Percentiles rank a stretch among this genome's conserved stretches.
Conservation (phyloP, 139 green algal genomes). For the Haematococcus lacustris region DNA sequence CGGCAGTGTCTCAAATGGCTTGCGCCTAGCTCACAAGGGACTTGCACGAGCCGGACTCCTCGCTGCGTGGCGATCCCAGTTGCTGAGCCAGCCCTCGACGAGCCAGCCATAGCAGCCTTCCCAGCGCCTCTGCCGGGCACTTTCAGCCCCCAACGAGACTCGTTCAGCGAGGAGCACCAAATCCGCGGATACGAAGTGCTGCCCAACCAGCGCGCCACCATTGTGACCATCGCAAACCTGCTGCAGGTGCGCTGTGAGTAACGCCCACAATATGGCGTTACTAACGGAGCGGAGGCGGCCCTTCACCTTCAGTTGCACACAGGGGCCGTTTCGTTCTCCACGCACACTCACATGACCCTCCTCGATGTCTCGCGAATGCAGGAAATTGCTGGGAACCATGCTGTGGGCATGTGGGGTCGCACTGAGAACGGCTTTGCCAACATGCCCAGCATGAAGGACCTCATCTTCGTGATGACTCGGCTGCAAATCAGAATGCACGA, state of each 20-base stretch:
- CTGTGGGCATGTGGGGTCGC: conserved; percentile 77
- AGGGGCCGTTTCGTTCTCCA: neutral
- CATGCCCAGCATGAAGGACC: conserved; percentile 60
- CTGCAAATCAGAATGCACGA: conserved; percentile 85
- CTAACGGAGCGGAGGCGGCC: neutral
- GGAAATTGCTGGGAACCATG: conserved; percentile 83
- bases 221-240: conserved; percentile 80
- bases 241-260: conserved; percentile 55
- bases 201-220: conserved; percentile 62
- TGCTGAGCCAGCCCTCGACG: too few relatives aligned
- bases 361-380: conserved; percentile 25
- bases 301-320: neutral
- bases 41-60: too few relatives aligned
- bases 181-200: conserved; percentile 76
- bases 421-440: conserved; percentile 73
- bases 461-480: conserved; percentile 84
- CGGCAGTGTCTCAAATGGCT: too few relatives aligned
- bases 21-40: too few relatives aligned
- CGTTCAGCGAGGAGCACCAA: conserved; percentile 29
- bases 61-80: too few relatives aligned
- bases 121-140: neutral
- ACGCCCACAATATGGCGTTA: neutral
- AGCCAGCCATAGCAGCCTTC: neutral
- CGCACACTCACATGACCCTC: neutral
- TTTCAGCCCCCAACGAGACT: neutral